Evolutionary conservation across 768 basidiomycete species (phyloP), one percentile per base, ranked within the genome.

Genomic region (Leucosporidium creatinivorum): DNA sequence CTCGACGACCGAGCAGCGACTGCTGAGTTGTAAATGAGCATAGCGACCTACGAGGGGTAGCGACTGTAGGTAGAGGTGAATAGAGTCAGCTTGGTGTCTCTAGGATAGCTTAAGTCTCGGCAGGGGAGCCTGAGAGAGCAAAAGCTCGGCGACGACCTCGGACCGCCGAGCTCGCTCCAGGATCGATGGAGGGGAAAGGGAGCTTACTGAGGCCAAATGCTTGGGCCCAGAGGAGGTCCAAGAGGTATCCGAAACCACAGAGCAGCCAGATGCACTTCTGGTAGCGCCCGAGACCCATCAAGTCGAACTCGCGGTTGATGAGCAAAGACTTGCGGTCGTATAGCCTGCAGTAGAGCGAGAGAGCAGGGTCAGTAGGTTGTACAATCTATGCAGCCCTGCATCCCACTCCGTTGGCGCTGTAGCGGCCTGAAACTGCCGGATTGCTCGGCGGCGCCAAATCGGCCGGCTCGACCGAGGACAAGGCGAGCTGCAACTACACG

Each of bases 231-330:
- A 72, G 70, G 7, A 79, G 73, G 61, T 79, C 79, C 56, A 79
- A 69, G 56, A 77, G 76, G 62, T 78, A 79, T 0, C 79, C 79
- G 60, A 78, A 78, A 10, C 78, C 79, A 62, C 75, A 76, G n/a
- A 79, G 13, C 13, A 48, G 28, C 52, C 50, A 26, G 18, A 33
- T 26, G 50, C 63, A 19, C n/a, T 73, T 70, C 66, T 77, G 78
- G 62, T 78, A 79, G 25, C 73, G 65, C 0, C 78, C 78, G 59
- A 78, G 74, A 1, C 77, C 75, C 69, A 77, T 75, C 57, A 67
- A 59, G 54, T 79, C 76, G 28, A 78, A 66, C 57, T 77, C 78
- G 4, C 75, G 69, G 61, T 79, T 78, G 73, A 79, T 68, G 52
- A 66, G 64, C 2, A 4, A 8, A 15, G 21, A 36, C 36, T 58